Evolutionary conservation across 2,329 filamentous ascomycete species (phyloP).

Genomic region (Aspergillus sp.): DNA sequence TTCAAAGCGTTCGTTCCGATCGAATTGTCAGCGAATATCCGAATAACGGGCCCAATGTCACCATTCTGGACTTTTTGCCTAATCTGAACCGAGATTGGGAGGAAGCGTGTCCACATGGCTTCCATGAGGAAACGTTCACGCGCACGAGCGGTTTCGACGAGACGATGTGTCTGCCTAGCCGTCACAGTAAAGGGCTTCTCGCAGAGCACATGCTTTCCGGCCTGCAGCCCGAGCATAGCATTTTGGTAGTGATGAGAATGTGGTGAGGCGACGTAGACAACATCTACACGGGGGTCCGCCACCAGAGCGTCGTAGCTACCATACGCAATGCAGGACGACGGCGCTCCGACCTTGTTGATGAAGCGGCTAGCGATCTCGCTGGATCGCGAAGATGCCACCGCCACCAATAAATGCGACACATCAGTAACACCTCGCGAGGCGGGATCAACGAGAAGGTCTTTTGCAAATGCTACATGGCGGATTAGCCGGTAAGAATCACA

Average conservation of each 20-base stretch:
- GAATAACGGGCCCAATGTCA: neutral
- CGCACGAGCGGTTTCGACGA: conserved; percentile 44
- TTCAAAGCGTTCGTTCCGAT: neutral
- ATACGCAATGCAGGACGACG: neutral
- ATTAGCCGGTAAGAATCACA: neutral
- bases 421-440: neutral
- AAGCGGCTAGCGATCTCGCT: conserved; percentile 50
- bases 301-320: conserved; percentile 16
- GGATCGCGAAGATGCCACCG: conserved; percentile 16
- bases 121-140: conserved; percentile 18
- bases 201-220: conserved; percentile 57
- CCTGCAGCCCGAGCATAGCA: conserved; percentile 49
- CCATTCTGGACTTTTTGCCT: neutral
- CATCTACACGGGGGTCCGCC: conserved; percentile 27
- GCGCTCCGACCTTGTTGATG: conserved; percentile 27
- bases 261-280: conserved; percentile 33
- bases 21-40: neutral
- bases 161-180: conserved; percentile 43
- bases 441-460: neutral
- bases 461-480: neutral
- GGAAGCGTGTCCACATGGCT: conserved; percentile 17
- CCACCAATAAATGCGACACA: neutral
- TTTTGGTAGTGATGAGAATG: conserved; percentile 44
- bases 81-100: neutral
- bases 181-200: conserved; percentile 56